phyloP scores from a whole-genome alignment of 23 red algal species.

The Gracilaria domingensis region DNA sequence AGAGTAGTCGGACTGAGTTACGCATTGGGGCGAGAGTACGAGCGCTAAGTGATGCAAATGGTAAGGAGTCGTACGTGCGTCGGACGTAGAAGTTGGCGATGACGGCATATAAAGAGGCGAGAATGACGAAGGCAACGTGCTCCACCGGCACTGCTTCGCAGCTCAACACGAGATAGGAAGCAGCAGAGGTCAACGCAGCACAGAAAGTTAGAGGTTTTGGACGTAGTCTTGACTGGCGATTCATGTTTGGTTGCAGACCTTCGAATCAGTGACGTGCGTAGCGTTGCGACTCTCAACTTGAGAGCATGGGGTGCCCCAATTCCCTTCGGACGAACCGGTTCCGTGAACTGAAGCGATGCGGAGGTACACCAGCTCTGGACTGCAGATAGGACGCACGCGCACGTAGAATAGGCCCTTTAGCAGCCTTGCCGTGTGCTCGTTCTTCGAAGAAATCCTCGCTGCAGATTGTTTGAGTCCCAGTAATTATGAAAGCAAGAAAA shows the following conservation, averaged over 20 bases:
- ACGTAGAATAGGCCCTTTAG: no score
- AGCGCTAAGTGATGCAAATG: background rate
- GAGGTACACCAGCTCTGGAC: no score
- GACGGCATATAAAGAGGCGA: constrained; percentile 16
- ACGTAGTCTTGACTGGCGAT: background rate
- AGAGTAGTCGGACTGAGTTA: constrained; percentile 53
- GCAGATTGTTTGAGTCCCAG: no score
- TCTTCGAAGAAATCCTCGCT: no score
- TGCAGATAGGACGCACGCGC: no score
- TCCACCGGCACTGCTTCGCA: constrained; percentile 34
- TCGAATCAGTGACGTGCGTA: no score
- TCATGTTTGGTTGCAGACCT: background rate
- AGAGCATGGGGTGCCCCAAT: no score
- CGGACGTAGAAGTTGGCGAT: constrained; percentile 54
- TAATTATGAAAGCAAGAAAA: no score
- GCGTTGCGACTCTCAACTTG: no score
- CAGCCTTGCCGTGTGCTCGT: no score
- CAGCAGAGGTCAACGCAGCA: background rate
- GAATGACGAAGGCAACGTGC: constrained; percentile 43
- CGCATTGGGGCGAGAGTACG: constrained; percentile 35
- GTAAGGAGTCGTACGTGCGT: background rate
- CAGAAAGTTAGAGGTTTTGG: background rate
- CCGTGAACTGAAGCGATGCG: no score
- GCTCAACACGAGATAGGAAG: background rate
- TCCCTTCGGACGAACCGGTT: no score